Evolutionary conservation across 345 rosid species (phyloP), one percentile per base, ranked within the genome.

Genomic region (Cardamine resedifolia): DNA sequence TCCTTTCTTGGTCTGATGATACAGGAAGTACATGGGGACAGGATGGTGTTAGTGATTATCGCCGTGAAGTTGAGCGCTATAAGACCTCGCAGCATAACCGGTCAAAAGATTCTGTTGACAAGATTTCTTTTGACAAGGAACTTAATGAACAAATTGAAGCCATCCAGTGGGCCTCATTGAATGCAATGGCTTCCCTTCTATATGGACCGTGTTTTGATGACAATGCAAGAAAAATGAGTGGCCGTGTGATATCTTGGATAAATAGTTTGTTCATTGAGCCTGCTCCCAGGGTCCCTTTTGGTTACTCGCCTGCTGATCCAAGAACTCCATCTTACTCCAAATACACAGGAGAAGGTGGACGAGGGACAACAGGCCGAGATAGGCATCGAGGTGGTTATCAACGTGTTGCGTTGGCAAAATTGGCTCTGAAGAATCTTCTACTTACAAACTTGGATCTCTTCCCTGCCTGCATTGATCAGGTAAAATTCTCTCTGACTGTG

Each of bases 391-490:
- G 87, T 58, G 87, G 96, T 47, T 96, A 95, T 82, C 94, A 83
- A 73, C 96, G 99, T 77, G 94, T 88, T 75, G 85, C 89, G 24
- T 83, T 95, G 81, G 99, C 99, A 30, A 95, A 88, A 75, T 74
- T 91, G 83, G 99, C 99, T 79, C 84, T 95, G 77, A 95, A 87
- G 83, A 88, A 91, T 84, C 96, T 95, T 81, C 96, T 95, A 26
- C 92, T 95, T 43, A 90, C 96, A 50, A 95, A 95, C 72, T 87
- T 95, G 86, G 99, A 95, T 81, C 90, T 95, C 34, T 87, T 95
- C 74, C 99, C 96, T 70, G 88, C 98, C 73, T 95, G 98, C 85
- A 95, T 95, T 71, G 99, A 91, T 82, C 97, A 91, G 98, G 99
- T 95, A 81, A 66, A 49, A 26, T 27, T 64, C 72, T 67, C 74